Evolutionary conservation across 805 yeast species (phyloP).

Genomic region (Nakazawaea ernobii): DNA sequence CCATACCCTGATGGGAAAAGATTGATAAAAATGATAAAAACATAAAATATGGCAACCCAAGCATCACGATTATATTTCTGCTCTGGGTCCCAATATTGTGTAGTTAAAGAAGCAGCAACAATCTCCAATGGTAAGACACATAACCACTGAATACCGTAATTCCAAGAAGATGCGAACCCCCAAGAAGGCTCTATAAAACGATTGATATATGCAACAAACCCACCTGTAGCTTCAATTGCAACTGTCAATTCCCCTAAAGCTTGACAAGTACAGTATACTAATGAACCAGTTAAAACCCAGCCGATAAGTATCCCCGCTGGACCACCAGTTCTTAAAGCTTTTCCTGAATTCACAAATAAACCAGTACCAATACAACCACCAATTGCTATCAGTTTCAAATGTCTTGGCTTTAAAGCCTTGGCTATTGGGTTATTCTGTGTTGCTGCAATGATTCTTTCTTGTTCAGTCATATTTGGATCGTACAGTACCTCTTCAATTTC

Average conservation of each 20-base stretch:
- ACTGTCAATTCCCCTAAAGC: conserved; percentile 58
- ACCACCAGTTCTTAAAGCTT: conserved; percentile 54
- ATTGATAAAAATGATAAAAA: conserved; percentile 39
- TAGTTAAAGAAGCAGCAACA: conserved; percentile 54
- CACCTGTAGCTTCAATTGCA: conserved; percentile 46
- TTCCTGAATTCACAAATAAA: conserved; percentile 60
- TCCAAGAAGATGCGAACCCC: conserved; percentile 48
- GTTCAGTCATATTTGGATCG: conserved; percentile 11
- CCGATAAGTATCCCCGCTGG: conserved; percentile 59
- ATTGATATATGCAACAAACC: conserved; percentile 43
- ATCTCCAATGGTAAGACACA: conserved; percentile 52
- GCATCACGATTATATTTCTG: conserved; percentile 42
- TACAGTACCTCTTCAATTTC: conserved; percentile 2
- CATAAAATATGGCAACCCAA: conserved; percentile 53
- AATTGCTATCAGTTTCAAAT: conserved; percentile 61
- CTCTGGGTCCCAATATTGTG: conserved; percentile 42
- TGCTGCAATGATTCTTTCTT: conserved; percentile 7
- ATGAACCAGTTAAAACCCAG: conserved; percentile 45
- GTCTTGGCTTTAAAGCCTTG: conserved; percentile 40
- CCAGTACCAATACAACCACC: conserved; percentile 71
- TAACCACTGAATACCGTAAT: conserved; percentile 51
- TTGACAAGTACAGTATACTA: conserved; percentile 56
- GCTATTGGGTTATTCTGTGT: conserved; percentile 26
- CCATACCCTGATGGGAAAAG: conserved; percentile 51
- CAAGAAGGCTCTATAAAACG: conserved; percentile 50